Evolutionary conservation across 108 stramenopile species (phyloP), one percentile per base, ranked within the genome.

Genomic region (Fragilaria radians): DNA sequence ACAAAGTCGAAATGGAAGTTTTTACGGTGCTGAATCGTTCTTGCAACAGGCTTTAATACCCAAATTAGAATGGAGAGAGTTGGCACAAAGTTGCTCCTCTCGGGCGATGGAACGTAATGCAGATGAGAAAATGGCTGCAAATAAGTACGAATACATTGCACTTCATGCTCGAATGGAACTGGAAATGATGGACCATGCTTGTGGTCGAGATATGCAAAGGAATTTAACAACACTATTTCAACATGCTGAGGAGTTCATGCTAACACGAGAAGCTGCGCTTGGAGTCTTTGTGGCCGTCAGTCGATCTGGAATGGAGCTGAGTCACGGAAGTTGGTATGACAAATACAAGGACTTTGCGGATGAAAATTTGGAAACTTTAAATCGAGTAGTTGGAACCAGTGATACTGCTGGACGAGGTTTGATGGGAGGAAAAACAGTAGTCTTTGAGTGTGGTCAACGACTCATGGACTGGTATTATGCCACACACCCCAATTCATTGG

Each of bases 131-230:
- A 51, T 7, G 19, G 24, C 24, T 18, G 22, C 23, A 19, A 51
- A 9, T 19, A 25, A 51, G 5, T 14, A 14, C 7, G 36, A 42
- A 7, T 81, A 81, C 58, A 25, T 84, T 32, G 85, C 83, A 11
- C 36, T 90, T 28, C 89, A 90, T 66, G 81, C 85, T 1, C 79
- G 89, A n/a, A 51, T 90, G 17, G 89, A 90, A 60, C 53, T 78
- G 9, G 83, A 86, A n/a, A 90, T 90, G 85, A 27, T 81, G 61
- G 36, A 17, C 17, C 89, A 90, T 54, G 29, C 53, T 0, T 90
- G 89, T 51, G 61, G 62, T 18, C 58, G 54, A 48, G 33, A 56
- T 28, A 82, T 86, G 83, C 74, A 82, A 63, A 17, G 33, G 9
- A 86, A 81, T 54, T 61, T 90, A 29, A 83, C 80, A 2, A 74